A percentile compares a stretch with the other conserved stretches of the same genome.
phyloP scores from a whole-genome alignment of 176 grass and related monocot genomes.

The Alloteropsis semialata region DNA sequence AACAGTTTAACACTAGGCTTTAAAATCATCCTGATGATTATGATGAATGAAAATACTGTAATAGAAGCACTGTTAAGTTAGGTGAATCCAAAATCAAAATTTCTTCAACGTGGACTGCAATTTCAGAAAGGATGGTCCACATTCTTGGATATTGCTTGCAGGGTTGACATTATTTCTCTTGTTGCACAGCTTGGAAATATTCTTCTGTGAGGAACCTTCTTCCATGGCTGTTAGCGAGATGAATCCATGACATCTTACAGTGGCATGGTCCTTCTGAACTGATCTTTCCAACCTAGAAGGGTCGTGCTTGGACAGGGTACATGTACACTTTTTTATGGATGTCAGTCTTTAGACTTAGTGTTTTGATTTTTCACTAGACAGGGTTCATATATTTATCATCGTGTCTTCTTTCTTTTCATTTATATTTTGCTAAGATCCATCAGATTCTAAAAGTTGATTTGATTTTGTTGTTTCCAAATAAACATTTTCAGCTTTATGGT shows the following conservation, averaged over 20 bases:
- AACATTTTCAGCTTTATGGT: background rate
- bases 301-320: background rate
- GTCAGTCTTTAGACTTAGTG: background rate
- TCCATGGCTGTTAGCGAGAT: background rate
- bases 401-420: slow-evolving; percentile 2
- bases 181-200: slow-evolving; percentile 17
- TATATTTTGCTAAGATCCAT: background rate
- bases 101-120: slow-evolving; percentile 4
- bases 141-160: slow-evolving; percentile 30
- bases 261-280: background rate
- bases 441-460: background rate
- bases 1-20: background rate
- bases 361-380: too few relatives aligned
- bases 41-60: background rate
- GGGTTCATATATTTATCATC: background rate
- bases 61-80: background rate
- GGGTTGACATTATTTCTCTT: slow-evolving; percentile 29
- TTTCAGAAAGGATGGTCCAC: slow-evolving; percentile 27
- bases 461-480: background rate
- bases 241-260: slow-evolving; percentile 3
- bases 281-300: slow-evolving; percentile 19
- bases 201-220: background rate
- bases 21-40: background rate
- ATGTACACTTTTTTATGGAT: background rate
- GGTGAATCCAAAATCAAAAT: background rate